These are phyloP conservation scores for Coemansia erecta DNA, from an alignment of 192 early-diverging fungal species.

Conservation along the genomic window DNA sequence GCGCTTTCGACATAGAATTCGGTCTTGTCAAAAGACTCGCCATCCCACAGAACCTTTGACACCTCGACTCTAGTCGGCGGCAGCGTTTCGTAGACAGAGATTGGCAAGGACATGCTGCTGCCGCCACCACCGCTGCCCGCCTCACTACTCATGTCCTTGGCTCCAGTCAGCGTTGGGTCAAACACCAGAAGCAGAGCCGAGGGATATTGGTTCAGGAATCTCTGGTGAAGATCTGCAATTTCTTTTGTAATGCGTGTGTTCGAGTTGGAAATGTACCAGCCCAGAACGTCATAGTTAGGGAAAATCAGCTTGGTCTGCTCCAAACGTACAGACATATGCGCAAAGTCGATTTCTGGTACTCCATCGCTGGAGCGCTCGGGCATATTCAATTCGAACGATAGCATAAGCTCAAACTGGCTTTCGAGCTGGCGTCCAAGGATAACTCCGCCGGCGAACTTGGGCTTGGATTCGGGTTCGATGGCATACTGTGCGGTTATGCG, in stretches of 20 bases:
- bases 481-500: conserved; percentile 32
- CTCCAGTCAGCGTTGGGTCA: conserved; percentile 32
- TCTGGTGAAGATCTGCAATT: conserved; percentile 32
- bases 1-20: conserved; percentile 13
- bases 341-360: conserved; percentile 16
- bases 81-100: conserved; percentile 44
- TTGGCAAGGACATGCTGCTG: conserved; percentile 22
- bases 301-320: conserved; percentile 43
- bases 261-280: conserved; percentile 42
- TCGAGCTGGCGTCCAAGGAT: conserved; percentile 40
- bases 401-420: conserved; percentile 29
- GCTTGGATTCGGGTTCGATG: conserved; percentile 10
- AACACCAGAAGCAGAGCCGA: conserved; percentile 45
- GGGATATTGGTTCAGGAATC: conserved; percentile 19
- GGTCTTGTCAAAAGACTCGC: not conserved
- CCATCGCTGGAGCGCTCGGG: not conserved
- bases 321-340: conserved; percentile 18
- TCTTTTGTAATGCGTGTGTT: conserved; percentile 10
- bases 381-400: conserved; percentile 47
- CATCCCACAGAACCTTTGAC: conserved; percentile 16
- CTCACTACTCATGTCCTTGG: not conserved
- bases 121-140: not conserved
- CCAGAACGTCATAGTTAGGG: conserved; percentile 41
- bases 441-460: conserved; percentile 24
- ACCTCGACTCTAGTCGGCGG: conserved; percentile 18